These are phyloP conservation scores for Colletotrichum siamense DNA, from an alignment of 2,329 filamentous ascomycete species.

Conservation along the genomic window DNA sequence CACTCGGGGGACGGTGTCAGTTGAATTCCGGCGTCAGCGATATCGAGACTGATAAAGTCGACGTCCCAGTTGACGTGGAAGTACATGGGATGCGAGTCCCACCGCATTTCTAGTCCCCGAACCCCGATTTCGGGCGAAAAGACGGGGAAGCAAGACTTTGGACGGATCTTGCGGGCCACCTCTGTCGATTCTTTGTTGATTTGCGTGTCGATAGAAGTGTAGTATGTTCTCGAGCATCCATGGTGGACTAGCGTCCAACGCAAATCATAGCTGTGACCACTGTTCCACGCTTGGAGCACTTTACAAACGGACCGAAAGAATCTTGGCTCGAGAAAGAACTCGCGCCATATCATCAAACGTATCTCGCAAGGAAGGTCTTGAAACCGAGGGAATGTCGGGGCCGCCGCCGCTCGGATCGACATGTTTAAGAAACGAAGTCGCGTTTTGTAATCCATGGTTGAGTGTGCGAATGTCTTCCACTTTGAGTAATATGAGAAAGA, in stretches of 20 bases:
- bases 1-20: rapidly evolving
- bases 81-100: rapidly evolving
- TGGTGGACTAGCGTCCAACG: background rate
- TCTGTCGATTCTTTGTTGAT: background rate
- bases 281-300: rapidly evolving
- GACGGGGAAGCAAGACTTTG: background rate
- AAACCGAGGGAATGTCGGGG: background rate
- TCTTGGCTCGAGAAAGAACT: background rate
- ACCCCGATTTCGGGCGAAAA: rapidly evolving
- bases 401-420: background rate
- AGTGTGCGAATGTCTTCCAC: rapidly evolving
- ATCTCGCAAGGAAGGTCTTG: background rate
- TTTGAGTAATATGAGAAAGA: background rate
- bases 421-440: rapidly evolving
- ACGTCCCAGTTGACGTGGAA: background rate
- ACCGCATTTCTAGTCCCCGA: rapidly evolving
- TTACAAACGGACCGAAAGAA: background rate
- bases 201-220: background rate
- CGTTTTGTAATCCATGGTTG: background rate
- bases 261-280: rapidly evolving
- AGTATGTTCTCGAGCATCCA: background rate
- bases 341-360: background rate
- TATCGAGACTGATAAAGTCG: background rate
- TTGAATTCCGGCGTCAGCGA: rapidly evolving
- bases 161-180: background rate